phyloP scores from a whole-genome alignment of 352 stramenopile genomes.

The Bremia lactucae region DNA sequence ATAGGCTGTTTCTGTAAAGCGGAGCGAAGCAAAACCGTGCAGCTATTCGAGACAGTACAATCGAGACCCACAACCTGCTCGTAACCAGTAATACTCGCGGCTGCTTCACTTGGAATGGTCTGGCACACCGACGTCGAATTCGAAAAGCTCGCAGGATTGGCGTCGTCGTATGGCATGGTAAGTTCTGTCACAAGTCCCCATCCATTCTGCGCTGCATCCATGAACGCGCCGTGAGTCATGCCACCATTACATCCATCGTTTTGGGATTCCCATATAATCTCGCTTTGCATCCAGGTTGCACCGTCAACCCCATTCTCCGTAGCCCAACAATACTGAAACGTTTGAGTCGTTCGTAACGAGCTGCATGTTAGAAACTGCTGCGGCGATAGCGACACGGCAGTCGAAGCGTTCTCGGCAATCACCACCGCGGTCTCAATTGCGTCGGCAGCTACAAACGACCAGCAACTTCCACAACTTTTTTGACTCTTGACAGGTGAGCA shows the following conservation, averaged over 20 bases:
- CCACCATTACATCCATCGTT: constrained; percentile 72
- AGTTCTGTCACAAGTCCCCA: constrained; percentile 60
- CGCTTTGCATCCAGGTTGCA: constrained; percentile 45
- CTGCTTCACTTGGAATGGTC: constrained; percentile 30
- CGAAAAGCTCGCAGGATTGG: constrained; percentile 16
- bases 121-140: constrained; percentile 24
- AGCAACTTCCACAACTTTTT: constrained; percentile 71
- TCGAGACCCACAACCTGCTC: constrained; percentile 52
- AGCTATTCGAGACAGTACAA: constrained; percentile 40
- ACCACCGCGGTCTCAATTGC: constrained; percentile 71
- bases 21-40: constrained; percentile 38
- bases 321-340: constrained; percentile 74
- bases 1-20: constrained; percentile 58
- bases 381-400: constrained; percentile 54
- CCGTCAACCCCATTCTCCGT: constrained; percentile 30
- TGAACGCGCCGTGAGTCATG: constrained; percentile 76
- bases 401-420: constrained; percentile 43
- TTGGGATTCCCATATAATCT: constrained; percentile 66
- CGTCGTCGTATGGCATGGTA: constrained; percentile 66
- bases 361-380: constrained; percentile 75
- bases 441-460: constrained; percentile 69
- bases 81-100: constrained; percentile 63
- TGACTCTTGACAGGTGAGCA: constrained; percentile 73
- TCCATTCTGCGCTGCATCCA: constrained; percentile 52
- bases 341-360: constrained; percentile 48